phyloP scores from a whole-genome alignment of 345 rosid genomes.

The Euphorbia peplus region DNA sequence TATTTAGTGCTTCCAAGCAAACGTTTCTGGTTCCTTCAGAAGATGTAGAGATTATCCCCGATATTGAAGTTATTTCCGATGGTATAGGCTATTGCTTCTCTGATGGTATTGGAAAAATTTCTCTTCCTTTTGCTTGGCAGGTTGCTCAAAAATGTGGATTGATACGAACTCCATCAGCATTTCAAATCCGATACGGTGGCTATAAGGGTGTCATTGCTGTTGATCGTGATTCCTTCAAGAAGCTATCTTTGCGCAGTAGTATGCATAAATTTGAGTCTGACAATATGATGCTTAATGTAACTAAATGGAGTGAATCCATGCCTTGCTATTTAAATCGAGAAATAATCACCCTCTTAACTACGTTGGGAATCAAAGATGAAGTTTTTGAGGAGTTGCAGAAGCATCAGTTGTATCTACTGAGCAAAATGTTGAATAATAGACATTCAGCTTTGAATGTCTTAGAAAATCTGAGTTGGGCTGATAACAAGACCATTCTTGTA shows the following conservation, averaged over 20 bases:
- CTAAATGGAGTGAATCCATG: conserved; percentile 75
- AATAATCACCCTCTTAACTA: conserved; percentile 77
- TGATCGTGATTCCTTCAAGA: conserved; percentile 68
- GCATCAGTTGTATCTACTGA: conserved; percentile 54
- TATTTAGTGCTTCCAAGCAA: conserved; percentile 82
- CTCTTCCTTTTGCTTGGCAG: conserved; percentile 62
- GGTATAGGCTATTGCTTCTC: conserved; percentile 82
- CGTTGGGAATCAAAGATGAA: conserved; percentile 68
- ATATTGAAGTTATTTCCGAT: conserved; percentile 63
- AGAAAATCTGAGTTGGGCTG: conserved; percentile 54
- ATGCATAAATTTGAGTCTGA: conserved; percentile 84
- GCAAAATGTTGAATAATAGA: conserved; percentile 56
- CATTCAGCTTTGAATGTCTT: conserved; percentile 66
- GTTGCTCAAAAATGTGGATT: conserved; percentile 80
- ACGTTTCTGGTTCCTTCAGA: conserved; percentile 58
- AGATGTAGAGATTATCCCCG: conserved; percentile 79
- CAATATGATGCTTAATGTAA: conserved; percentile 84
- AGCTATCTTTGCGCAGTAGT: conserved; percentile 74
- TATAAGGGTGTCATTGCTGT: conserved; percentile 89
- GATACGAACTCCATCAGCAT: conserved; percentile 75
- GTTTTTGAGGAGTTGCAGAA: conserved; percentile 60
- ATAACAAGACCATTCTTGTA: conserved; percentile 50
- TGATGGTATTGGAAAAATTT: conserved; percentile 93
- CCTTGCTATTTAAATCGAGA: conserved; percentile 92
- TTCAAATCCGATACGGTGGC: conserved; percentile 95